phyloP scores from a whole-genome alignment of 139 green algal species.

The Nannochloris sp. region DNA sequence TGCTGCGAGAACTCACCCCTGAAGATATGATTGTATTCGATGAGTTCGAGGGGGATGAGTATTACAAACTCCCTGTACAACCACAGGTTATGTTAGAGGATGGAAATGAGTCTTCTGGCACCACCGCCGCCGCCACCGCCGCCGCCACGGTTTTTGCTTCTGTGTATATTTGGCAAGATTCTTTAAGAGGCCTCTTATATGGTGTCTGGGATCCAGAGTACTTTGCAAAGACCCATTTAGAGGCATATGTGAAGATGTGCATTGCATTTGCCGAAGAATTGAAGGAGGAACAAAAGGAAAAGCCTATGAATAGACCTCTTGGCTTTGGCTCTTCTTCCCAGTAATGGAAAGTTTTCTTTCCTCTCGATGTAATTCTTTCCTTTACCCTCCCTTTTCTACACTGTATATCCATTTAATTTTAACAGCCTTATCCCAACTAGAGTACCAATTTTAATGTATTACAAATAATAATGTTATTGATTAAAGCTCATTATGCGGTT shows the following conservation, averaged over 20 bases:
- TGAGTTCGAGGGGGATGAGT: slow-evolving; percentile 70
- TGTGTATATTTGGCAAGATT: slow-evolving; percentile 61
- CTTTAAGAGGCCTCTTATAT: slow-evolving; percentile 27
- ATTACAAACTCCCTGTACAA: slow-evolving; percentile 32
- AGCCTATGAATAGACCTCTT: neutral
- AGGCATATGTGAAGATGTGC: slow-evolving; percentile 27
- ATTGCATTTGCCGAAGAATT: slow-evolving; percentile 20
- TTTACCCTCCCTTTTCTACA: too few species aligned
- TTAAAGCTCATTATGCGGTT: too few species aligned
- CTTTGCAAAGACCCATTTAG: slow-evolving; percentile 36
- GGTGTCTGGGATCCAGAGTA: slow-evolving; percentile 50
- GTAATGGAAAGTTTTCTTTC: too few species aligned
- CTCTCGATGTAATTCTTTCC: too few species aligned
- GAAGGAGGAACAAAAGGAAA: neutral
- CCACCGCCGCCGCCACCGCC: too few species aligned
- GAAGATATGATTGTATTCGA: slow-evolving; percentile 59
- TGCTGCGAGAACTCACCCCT: slow-evolving; percentile 39
- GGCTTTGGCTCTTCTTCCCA: too few species aligned
- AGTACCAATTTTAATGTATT: too few species aligned
- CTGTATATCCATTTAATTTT: too few species aligned
- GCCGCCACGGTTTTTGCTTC: slow-evolving; percentile 27
- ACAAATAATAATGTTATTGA: too few species aligned
- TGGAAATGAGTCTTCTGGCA: neutral
- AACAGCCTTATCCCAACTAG: too few species aligned
- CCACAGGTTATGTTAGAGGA: slow-evolving; percentile 16